Evolutionary conservation across 2,329 filamentous ascomycete genomes (phyloP).

Genomic region (Fusarium coffeatum): DNA sequence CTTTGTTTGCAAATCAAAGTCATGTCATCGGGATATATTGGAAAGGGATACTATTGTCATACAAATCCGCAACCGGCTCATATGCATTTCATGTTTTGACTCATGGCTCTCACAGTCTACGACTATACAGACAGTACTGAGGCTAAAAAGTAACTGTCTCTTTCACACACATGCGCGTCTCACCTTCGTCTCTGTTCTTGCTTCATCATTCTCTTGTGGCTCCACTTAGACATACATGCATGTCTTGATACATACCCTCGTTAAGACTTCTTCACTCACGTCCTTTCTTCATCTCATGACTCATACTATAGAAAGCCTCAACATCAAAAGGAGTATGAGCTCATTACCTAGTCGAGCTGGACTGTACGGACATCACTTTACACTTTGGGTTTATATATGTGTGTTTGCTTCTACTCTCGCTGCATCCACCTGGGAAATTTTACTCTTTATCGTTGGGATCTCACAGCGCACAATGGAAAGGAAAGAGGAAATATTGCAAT

Average conservation of each 20-base stretch:
- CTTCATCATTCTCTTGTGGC: conserved; percentile 1
- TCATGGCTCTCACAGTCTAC: not conserved
- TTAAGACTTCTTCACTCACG: not conserved
- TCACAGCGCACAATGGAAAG: not conserved
- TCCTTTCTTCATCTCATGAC: conserved; percentile 13
- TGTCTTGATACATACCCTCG: not conserved
- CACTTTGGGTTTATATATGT: not conserved
- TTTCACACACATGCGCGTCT: conserved; percentile 4
- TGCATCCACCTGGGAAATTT: conserved; percentile 12
- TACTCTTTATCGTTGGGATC: not conserved
- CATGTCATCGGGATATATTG: not conserved
- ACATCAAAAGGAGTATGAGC: conserved; percentile 5
- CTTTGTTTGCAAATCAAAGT: conserved; percentile 7
- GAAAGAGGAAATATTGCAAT: not conserved
- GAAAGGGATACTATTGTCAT: not conserved
- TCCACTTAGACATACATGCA: conserved; percentile 3
- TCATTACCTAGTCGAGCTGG: not conserved
- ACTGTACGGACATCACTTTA: not conserved
- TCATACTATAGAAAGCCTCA: conserved; percentile 19
- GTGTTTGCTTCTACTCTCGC: conserved; percentile 6
- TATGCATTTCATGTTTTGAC: not conserved
- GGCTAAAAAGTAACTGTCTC: not conserved
- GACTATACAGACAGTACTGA: not conserved
- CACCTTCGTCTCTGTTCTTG: not conserved
- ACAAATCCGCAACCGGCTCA: not conserved